Conservation (phyloP, 2,329 filamentous ascomycete genomes). For the Xylaria sp. region DNA sequence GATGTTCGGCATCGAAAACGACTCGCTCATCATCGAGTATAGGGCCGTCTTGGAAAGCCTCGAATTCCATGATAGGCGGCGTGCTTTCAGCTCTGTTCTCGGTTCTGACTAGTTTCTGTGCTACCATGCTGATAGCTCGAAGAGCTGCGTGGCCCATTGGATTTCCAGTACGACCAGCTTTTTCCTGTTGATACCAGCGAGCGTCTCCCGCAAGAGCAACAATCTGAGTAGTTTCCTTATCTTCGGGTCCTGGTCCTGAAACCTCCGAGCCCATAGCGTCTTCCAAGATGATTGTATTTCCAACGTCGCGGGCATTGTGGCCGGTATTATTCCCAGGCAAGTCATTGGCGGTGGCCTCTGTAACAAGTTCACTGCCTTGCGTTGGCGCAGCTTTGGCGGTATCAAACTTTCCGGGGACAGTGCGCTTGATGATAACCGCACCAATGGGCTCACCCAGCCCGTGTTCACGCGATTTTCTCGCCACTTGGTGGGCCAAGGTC, state of each 20-base stretch:
- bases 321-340: slow-evolving; percentile 1
- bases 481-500: slow-evolving; percentile 69
- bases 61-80: slow-evolving; percentile 56
- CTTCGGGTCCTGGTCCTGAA: slow-evolving; percentile 37
- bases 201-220: slow-evolving; percentile 79
- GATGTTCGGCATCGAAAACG: slow-evolving; percentile 69
- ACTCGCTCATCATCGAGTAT: slow-evolving; percentile 69
- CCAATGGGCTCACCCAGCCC: slow-evolving; percentile 73
- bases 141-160: slow-evolving; percentile 80
- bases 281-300: slow-evolving; percentile 19
- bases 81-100: slow-evolving; percentile 51
- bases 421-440: slow-evolving; percentile 74
- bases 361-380: slow-evolving; percentile 21
- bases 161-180: slow-evolving; percentile 63
- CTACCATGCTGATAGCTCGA: slow-evolving; percentile 83
- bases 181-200: slow-evolving; percentile 65
- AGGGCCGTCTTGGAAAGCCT: slow-evolving; percentile 71
- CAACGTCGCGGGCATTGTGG: neutral
- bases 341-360: slow-evolving; percentile 6
- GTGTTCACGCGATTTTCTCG: slow-evolving; percentile 59
- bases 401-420: slow-evolving; percentile 37
- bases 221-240: slow-evolving; percentile 53
- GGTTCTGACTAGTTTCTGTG: slow-evolving; percentile 66
- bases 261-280: slow-evolving; percentile 14
- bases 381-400: slow-evolving; percentile 23